Evolutionary conservation across 2,329 filamentous ascomycete species (phyloP), one percentile per base, ranked within the genome.

Genomic region (Fusarium tuaranense): DNA sequence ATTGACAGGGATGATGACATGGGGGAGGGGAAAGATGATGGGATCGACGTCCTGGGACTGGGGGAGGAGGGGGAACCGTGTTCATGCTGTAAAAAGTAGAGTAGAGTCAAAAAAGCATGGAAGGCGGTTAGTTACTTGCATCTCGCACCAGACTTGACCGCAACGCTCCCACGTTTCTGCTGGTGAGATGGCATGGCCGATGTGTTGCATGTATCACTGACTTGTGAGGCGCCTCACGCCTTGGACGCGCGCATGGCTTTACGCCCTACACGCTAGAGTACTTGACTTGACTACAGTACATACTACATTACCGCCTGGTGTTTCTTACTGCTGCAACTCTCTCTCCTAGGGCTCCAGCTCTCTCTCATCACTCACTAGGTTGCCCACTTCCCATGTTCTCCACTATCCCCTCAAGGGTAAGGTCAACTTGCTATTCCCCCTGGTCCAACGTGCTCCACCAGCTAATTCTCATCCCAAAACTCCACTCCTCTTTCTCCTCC

Each of bases 161-260:
- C 61, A 74, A 74, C 71, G 71, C 71, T 74, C 61, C 71, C 71
- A 74, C 71, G 71, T 74, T 74, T 74, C 59, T 48, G 36, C 46
- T 44, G 16, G 22, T 22, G 53, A 32, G 41, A 44, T 44, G 41
- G 41, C 14, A 44, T 44, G 41, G 41, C 14, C 18, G 22, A 25
- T 61, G 25, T 41, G 18, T n/a, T 61, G 58, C 22, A 25, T n/a
- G 58, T 61, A 61, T 61, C 39, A 22, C 38, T 34, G 58, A 46
- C 39, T 25, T 48, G 34, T 41, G 60, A 68, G 34, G 41, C 41
- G 67, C 62, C 63, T 74, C 55, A 70, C 32, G 39, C 60, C 41
- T 44, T 18, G 22, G n/a, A 65, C 58, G 66, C 44, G 48, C 51
- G 32, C 46, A 73, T 60, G 44, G 27, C 30, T 61, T 60, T 55